Percentiles rank a stretch among this genome's conserved stretches.
Conservation (phyloP, 805 yeast genomes). For the Starmerella ratchasimensis region DNA sequence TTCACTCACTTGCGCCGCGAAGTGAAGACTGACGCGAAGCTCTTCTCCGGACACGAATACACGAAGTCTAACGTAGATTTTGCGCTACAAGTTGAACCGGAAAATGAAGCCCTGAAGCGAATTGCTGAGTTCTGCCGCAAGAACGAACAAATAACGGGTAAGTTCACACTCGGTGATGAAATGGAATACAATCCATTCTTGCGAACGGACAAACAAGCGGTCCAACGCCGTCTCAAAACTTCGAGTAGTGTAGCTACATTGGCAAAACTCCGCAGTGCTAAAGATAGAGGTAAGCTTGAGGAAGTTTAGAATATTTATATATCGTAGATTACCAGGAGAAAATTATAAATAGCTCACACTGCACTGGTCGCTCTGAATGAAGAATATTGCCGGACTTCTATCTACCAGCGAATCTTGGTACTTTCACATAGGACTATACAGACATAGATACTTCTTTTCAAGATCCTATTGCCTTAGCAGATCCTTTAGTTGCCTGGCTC, state of each 20-base stretch:
- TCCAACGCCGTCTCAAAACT: slow-evolving; percentile 46
- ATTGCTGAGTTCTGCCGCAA: slow-evolving; percentile 38
- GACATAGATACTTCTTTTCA: too few species aligned
- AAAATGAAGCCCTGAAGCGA: slow-evolving; percentile 37
- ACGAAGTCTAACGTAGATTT: slow-evolving; percentile 71
- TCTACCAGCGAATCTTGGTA: too few species aligned
- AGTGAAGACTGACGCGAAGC: slow-evolving; percentile 58
- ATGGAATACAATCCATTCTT: slow-evolving; percentile 74
- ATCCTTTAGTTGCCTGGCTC: too few species aligned
- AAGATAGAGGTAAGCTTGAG: slow-evolving; percentile 34
- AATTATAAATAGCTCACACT: too few species aligned
- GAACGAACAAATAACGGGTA: slow-evolving; percentile 72
- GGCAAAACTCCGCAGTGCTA: slow-evolving; percentile 61
- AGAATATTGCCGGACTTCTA: too few species aligned
- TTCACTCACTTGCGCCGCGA: slow-evolving; percentile 43
- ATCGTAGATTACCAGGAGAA: too few species aligned
- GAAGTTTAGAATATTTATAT: neutral
- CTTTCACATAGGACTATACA: too few species aligned
- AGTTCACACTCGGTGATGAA: slow-evolving; percentile 75
- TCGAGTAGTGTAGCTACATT: slow-evolving; percentile 43
- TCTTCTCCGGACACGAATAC: slow-evolving; percentile 94
- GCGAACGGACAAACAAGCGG: slow-evolving; percentile 53
- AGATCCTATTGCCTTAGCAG: too few species aligned
- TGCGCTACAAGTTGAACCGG: slow-evolving; percentile 46
- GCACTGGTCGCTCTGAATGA: too few species aligned